phyloP scores from a whole-genome alignment of 2,329 filamentous ascomycete species.

The Aspergillus brunneoviolaceus region DNA sequence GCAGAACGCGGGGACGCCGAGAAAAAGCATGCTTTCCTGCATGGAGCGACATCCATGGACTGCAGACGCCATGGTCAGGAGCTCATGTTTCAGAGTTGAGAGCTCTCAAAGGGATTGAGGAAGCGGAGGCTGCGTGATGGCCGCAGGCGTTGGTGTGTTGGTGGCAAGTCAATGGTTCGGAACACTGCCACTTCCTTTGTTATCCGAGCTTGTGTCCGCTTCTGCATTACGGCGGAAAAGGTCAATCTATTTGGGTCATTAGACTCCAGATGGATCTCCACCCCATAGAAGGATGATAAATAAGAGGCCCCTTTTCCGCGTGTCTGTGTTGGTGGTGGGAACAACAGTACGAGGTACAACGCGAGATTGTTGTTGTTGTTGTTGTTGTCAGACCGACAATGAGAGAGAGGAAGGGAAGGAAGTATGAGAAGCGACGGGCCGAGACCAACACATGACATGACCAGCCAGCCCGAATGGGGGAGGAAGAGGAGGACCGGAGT shows the following conservation, averaged over 20 bases:
- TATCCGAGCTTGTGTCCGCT: constrained; percentile 4
- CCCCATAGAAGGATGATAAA: neutral
- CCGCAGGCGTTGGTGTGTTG: constrained; percentile 2
- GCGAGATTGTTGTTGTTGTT: neutral
- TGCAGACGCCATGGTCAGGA: neutral
- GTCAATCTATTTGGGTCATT: neutral
- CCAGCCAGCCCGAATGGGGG: neutral
- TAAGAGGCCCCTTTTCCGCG: neutral
- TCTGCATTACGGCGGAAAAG: neutral
- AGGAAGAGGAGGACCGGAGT: neutral
- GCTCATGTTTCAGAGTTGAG: neutral
- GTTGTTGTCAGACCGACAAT: neutral
- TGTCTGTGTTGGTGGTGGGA: neutral
- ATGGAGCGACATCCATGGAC: neutral
- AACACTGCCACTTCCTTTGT: constrained; percentile 10
- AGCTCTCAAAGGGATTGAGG: neutral
- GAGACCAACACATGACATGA: neutral
- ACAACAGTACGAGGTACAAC: neutral
- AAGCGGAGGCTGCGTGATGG: constrained; percentile 2
- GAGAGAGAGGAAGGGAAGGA: neutral
- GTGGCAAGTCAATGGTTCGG: neutral
- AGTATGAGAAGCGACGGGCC: neutral
- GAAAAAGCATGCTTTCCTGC: neutral
- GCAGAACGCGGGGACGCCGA: neutral
- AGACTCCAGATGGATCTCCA: neutral